Conservation (phyloP, 164 flowering plant genomes). For the Platanus orientalis region DNA sequence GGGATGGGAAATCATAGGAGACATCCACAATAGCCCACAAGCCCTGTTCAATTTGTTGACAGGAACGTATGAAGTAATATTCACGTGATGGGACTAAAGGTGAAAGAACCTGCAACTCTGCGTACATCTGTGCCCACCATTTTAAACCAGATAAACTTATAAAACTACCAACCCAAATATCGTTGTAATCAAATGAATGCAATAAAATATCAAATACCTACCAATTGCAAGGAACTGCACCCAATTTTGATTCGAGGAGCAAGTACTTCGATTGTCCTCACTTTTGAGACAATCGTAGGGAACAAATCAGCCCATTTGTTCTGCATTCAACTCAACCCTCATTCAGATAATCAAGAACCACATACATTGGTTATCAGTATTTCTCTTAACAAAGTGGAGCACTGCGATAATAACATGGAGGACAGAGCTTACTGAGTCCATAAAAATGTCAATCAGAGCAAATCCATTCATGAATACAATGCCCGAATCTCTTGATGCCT, state of each 20-base stretch:
- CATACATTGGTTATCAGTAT: not conserved
- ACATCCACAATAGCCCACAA: constrained; percentile 85
- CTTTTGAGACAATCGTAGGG: constrained; percentile 52
- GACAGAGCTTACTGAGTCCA: constrained; percentile 58
- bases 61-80: constrained; percentile 66
- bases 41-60: constrained; percentile 71
- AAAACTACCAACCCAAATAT: too few relatives aligned
- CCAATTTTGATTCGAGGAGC: constrained; percentile 47
- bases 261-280: constrained; percentile 43
- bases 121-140: constrained; percentile 51
- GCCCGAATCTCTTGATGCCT: constrained; percentile 58
- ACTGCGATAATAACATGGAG: not conserved
- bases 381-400: not conserved
- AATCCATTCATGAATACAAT: constrained; percentile 51
- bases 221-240: constrained; percentile 69
- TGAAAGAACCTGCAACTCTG: constrained; percentile 69
- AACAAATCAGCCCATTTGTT: constrained; percentile 65
- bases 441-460: constrained; percentile 58
- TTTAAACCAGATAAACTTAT: constrained; percentile 5
- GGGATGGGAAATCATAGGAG: constrained; percentile 41
- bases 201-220: constrained; percentile 7
- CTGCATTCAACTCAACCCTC: constrained; percentile 27
- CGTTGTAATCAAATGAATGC: not conserved
- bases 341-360: not conserved
- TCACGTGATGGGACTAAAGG: constrained; percentile 66